These are phyloP conservation scores for Aspergillus sp. DNA, from an alignment of 2,329 filamentous ascomycete species.

Conservation along the genomic window DNA sequence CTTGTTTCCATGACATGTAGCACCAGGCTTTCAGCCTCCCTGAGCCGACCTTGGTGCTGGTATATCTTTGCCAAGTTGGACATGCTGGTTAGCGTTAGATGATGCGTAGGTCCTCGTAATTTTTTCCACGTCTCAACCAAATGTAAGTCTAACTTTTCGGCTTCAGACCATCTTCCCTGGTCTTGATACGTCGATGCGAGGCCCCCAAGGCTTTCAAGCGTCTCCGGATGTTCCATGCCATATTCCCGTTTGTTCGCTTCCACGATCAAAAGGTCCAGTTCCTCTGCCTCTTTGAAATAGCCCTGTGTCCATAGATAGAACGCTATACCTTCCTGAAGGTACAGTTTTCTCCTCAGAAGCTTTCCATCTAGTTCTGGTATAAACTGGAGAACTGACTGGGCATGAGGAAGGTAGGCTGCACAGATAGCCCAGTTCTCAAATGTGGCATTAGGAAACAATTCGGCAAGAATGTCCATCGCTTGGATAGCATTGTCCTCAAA, in stretches of 20 bases:
- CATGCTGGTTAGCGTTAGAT: conserved; percentile 13
- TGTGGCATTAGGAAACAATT: conserved; percentile 4
- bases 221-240: conserved; percentile 9
- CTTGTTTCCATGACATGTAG: conserved; percentile 11
- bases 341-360: not conserved
- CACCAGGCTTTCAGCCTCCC: conserved; percentile 11
- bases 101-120: conserved; percentile 9
- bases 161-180: conserved; percentile 6
- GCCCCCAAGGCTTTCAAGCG: conserved; percentile 6
- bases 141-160: conserved; percentile 2
- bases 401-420: conserved; percentile 6
- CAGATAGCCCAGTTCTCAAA: conserved; percentile 8
- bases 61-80: conserved; percentile 12
- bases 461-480: conserved; percentile 6
- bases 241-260: conserved; percentile 9
- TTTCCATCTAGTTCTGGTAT: conserved; percentile 2
- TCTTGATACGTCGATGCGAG: conserved; percentile 7
- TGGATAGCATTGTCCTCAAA: conserved; percentile 7
- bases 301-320: conserved; percentile 10
- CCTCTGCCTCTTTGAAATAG: conserved; percentile 5
- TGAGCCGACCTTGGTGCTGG: conserved; percentile 8
- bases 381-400: conserved; percentile 1
- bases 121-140: not conserved
- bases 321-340: conserved; percentile 9
- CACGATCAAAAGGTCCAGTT: conserved; percentile 3